These are phyloP conservation scores for Solidago caesia DNA, from an alignment of 129 eudicot genomes.

Conservation along the genomic window DNA sequence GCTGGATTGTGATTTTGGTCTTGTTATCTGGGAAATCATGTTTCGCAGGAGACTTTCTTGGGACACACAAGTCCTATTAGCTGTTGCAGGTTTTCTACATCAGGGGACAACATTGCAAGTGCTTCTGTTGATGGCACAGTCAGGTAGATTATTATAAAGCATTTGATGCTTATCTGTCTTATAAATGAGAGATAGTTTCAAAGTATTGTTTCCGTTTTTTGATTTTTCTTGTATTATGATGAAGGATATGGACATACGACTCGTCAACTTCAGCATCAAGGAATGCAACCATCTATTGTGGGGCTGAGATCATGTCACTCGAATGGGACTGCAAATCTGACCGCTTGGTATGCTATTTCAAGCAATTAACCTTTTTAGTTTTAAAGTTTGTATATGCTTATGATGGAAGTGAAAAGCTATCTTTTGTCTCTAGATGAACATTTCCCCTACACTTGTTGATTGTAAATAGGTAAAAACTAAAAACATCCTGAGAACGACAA, in stretches of 20 bases:
- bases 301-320: conserved; percentile 93
- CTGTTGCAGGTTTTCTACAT: conserved; percentile 88
- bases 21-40: conserved; percentile 18
- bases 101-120: conserved; percentile 97
- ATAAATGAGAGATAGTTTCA: background rate
- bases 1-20: conserved; percentile 7
- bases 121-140: conserved; percentile 98
- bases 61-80: conserved; percentile 98
- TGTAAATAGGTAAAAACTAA: background rate
- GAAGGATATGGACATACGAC: conserved; percentile 95
- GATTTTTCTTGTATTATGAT: conserved; percentile 15
- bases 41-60: conserved; percentile 75
- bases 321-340: conserved; percentile 99
- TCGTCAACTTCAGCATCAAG: conserved; percentile 82
- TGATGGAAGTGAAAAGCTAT: conserved; percentile 4
- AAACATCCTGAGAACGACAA: background rate
- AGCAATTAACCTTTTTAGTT: background rate
- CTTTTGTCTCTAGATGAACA: background rate
- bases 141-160: conserved; percentile 44
- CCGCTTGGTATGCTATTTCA: conserved; percentile 65
- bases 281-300: conserved; percentile 97
- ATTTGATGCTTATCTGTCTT: conserved; percentile 6
- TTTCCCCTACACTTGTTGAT: conserved; percentile 1
- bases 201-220: conserved; percentile 1
- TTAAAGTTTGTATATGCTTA: background rate